Base-by-base conservation (phyloP, 2,329 filamentous ascomycete genomes). In the Pseudopyricularia javanii region DNA sequence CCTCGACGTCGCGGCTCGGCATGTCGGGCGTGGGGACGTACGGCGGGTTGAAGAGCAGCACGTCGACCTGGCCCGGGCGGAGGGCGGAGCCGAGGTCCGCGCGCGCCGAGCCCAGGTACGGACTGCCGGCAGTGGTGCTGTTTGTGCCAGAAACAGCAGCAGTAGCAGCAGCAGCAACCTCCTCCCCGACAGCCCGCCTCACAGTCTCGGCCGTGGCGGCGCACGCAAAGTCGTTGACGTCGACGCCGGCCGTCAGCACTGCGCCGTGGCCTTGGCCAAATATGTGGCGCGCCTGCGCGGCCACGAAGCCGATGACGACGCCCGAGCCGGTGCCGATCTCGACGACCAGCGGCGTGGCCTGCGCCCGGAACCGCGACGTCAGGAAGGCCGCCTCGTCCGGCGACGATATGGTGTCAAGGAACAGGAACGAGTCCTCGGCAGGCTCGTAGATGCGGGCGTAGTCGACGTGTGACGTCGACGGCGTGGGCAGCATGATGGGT, bases 11-110 rank as follows among this genome's bases (percentile, higher is more conserved):
- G 68, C 34, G 67, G 24, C 68, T 65, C 1, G 91, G 91, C 55
- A 94, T 70, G 40, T 82, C 79, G 26, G 84, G 77, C 2, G 91
- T 94, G 2, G 93, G 93, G 14, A 98, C 93, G 65, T 98, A 98
- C 0, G 93, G 93, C 52, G 93, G 93, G 64, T 98, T 98, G 75
- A 97, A 98, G 28, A 98, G 78, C 56, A 98, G 75, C 11, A 98
- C 77, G 64, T 98, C 93, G 5, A 95, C 77, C 37, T 70, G 68
- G 2, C 74, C 72, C 0, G 70, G 63, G 7, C 77, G 75, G 40
- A 94, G 69, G 1, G 83, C 71, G 2, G 76, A 67, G 4, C 77
- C 74, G 1, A 98, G 74, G 63, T 97, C 88, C 2, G 80, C 84
- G 54, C 82, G 82, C 26, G 85, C 64, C 17, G 84, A 78, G 40